Evolutionary conservation across 352 stramenopile genomes (phyloP).

Genomic region (Phytophthora fragariae): DNA sequence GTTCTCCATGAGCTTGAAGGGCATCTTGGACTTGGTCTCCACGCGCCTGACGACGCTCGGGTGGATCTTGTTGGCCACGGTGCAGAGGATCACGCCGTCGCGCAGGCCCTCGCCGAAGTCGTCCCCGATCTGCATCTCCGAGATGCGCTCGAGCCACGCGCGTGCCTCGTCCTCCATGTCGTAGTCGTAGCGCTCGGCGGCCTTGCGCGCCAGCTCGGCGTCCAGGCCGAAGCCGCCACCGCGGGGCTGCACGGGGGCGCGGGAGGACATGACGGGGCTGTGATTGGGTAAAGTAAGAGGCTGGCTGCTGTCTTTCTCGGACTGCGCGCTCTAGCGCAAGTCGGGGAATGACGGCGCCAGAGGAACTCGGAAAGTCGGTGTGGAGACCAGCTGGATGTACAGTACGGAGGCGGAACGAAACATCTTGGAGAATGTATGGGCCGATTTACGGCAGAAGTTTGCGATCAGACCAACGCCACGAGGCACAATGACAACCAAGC

Average conservation of each 20-base stretch:
- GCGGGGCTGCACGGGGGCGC: conserved; percentile 66
- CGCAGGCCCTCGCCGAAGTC: conserved; percentile 85
- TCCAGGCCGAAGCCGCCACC: conserved; percentile 90
- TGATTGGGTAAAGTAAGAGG: not conserved
- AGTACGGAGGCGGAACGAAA: not conserved
- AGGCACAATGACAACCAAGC: conserved; percentile 12
- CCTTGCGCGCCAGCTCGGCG: conserved; percentile 86
- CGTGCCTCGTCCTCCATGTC: conserved; percentile 86
- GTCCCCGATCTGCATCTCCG: conserved; percentile 71
- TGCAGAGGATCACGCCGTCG: conserved; percentile 86
- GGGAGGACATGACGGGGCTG: conserved; percentile 34
- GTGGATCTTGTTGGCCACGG: conserved; percentile 86
- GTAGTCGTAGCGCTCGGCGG: conserved; percentile 91
- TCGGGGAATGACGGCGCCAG: conserved; percentile 29
- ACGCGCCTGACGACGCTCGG: conserved; percentile 69
- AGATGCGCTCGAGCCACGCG: conserved; percentile 88
- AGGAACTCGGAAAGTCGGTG: conserved; percentile 3
- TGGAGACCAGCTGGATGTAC: conserved; percentile 5
- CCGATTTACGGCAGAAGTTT: conserved; percentile 1
- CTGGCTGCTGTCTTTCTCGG: not conserved
- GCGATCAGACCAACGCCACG: conserved; percentile 28
- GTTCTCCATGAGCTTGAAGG: conserved; percentile 95
- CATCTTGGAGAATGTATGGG: not conserved
- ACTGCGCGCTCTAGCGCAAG: conserved; percentile 19
- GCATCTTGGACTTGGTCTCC: conserved; percentile 88